Percentiles rank a stretch among this genome's conserved stretches.
phyloP scores from a whole-genome alignment of 192 early-diverging fungal species.

The Coemansia sp. region DNA sequence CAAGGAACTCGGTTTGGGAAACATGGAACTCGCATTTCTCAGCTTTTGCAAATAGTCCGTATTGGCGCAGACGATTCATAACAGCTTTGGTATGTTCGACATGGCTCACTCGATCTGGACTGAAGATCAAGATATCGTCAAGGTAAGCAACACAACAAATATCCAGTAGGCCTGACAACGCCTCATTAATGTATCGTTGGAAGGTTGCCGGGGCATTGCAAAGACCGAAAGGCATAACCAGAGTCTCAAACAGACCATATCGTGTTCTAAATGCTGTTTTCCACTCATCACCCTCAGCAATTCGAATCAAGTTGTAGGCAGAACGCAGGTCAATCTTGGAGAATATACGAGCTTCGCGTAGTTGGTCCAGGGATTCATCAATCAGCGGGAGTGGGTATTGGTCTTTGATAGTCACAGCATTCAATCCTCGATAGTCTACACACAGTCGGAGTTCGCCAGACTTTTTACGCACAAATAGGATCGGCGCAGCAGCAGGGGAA shows the following conservation, averaged over 20 bases:
- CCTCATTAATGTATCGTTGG: slow-evolving; percentile 53
- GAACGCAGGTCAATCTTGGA: slow-evolving; percentile 40
- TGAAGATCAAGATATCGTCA: not conserved
- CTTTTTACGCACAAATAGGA: not conserved
- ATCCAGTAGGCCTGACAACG: slow-evolving; percentile 35
- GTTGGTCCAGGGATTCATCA: not conserved
- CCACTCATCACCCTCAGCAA: slow-evolving; percentile 22
- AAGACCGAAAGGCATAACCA: slow-evolving; percentile 65
- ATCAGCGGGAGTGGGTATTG: not conserved
- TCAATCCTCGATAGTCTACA: not conserved
- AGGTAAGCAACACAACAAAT: slow-evolving; percentile 11
- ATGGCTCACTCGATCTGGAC: slow-evolving; percentile 38
- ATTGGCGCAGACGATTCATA: slow-evolving; percentile 10
- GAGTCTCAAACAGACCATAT: slow-evolving; percentile 52
- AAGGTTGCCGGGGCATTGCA: slow-evolving; percentile 64
- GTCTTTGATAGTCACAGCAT: not conserved
- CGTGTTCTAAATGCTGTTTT: slow-evolving; percentile 57
- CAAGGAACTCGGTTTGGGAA: slow-evolving; percentile 6
- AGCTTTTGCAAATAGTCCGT: not conserved
- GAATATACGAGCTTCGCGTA: slow-evolving; percentile 8
- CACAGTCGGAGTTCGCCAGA: not conserved
- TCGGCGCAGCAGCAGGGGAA: not conserved
- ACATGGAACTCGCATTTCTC: slow-evolving; percentile 7
- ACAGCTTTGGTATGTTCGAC: slow-evolving; percentile 5
- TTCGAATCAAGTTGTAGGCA: slow-evolving; percentile 53